Evolutionary conservation across 2,329 filamentous ascomycete species (phyloP).

Genomic region (Diaporthe capsici): DNA sequence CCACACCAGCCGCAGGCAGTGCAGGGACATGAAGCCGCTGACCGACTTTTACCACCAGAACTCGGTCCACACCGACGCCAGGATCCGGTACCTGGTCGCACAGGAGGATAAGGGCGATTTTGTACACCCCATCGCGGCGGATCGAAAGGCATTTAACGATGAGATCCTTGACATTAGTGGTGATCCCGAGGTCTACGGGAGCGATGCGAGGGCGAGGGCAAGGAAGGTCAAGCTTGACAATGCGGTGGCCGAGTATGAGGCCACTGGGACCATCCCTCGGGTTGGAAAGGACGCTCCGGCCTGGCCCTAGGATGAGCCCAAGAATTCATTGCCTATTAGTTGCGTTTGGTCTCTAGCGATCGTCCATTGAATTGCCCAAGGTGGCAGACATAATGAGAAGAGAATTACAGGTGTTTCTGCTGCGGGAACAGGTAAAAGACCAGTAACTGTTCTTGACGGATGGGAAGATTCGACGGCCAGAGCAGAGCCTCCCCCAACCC

Average conservation of each 20-base stretch:
- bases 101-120: neutral
- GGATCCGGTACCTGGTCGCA: slow-evolving; percentile 14
- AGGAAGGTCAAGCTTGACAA: slow-evolving; percentile 24
- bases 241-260: slow-evolving; percentile 10
- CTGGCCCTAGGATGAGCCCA: neutral
- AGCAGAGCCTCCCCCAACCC: neutral
- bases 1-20: slow-evolving; percentile 12
- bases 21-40: slow-evolving; percentile 2
- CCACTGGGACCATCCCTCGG: slow-evolving; percentile 17
- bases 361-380: neutral
- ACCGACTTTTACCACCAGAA: slow-evolving; percentile 1
- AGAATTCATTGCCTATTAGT: too few relatives aligned
- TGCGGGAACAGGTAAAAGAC: neutral
- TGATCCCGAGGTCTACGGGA: slow-evolving; percentile 6
- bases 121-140: slow-evolving; percentile 3
- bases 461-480: neutral
- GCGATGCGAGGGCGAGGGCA: slow-evolving; percentile 11
- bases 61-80: slow-evolving; percentile 6
- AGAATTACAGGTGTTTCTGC: neutral
- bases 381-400: neutral
- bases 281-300: neutral
- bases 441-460: neutral
- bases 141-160: neutral
- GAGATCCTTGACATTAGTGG: neutral
- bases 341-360: neutral